Evolutionary conservation across 176 grass and related monocot species (phyloP).

Genomic region (Triticum aestivum): DNA sequence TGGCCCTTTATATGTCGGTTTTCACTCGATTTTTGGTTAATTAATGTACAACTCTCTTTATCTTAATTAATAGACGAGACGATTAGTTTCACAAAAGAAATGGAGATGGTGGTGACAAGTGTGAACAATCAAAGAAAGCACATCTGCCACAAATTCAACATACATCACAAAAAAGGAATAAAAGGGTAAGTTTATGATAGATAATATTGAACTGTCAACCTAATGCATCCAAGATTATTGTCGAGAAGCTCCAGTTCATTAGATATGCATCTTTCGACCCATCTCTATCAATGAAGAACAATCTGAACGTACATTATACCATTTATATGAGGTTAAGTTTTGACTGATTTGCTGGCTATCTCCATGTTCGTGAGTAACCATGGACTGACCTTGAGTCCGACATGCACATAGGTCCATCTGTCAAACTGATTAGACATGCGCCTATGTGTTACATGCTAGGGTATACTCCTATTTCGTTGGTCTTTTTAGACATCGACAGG

Average conservation of each 20-base stretch:
- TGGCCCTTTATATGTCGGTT: too few species aligned
- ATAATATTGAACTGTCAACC: not conserved
- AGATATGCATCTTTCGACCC: not conserved
- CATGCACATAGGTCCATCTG: not conserved
- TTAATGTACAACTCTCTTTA: too few species aligned
- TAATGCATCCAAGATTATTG: not conserved
- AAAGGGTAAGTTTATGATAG: not conserved
- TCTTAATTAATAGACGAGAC: too few species aligned
- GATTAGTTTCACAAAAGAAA: too few species aligned
- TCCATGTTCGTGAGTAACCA: not conserved
- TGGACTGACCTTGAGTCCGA: conserved; percentile 1
- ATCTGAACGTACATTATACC: not conserved
- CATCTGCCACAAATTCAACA: not conserved
- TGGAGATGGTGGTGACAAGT: too few species aligned
- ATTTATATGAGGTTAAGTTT: not conserved
- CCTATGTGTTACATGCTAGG: not conserved
- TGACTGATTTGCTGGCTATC: not conserved
- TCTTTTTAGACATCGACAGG: not conserved
- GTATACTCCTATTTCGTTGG: not conserved
- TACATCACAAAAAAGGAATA: not conserved
- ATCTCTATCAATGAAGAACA: conserved; percentile 8
- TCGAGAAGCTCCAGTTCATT: not conserved
- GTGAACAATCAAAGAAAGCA: not conserved
- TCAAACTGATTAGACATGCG: not conserved
- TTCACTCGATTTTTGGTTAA: too few species aligned